phyloP scores from a whole-genome alignment of 2,329 filamentous ascomycete species.

The Hypoxylon sp. region DNA sequence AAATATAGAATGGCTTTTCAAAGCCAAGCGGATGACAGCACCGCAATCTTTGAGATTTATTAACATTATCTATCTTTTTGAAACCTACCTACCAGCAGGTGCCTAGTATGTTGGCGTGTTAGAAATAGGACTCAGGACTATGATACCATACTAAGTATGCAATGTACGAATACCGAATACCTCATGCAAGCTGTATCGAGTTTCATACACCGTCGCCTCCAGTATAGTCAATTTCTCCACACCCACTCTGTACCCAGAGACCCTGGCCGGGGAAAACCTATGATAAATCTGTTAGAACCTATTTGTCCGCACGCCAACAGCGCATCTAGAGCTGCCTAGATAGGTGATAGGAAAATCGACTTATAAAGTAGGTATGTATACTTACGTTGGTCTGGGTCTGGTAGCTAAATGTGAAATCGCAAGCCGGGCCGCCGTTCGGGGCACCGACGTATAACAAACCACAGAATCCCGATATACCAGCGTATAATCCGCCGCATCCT shows the following conservation, averaged over 20 bases:
- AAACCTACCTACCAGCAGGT: too few relatives aligned
- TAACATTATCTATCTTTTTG: too few relatives aligned
- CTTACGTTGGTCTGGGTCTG: conserved; percentile 14
- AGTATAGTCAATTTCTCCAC: conserved; percentile 31
- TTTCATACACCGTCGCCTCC: conserved; percentile 18
- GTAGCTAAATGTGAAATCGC: conserved; percentile 42
- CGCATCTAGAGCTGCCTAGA: too few relatives aligned
- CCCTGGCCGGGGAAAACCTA: conserved; percentile 37
- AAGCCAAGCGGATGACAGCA: too few relatives aligned
- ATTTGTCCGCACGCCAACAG: neutral
- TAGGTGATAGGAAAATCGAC: too few relatives aligned
- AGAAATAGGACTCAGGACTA: too few relatives aligned
- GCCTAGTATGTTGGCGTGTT: too few relatives aligned
- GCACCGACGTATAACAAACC: conserved; percentile 39
- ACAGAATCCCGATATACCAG: conserved; percentile 31
- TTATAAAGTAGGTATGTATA: neutral
- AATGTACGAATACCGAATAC: too few relatives aligned
- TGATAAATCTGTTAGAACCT: neutral
- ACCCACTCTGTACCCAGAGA: conserved; percentile 40
- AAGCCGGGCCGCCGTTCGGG: conserved; percentile 32
- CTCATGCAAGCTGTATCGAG: neutral
- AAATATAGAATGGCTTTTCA: too few relatives aligned
- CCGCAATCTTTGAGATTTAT: too few relatives aligned
- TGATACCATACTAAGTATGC: too few relatives aligned
- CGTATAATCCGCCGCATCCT: conserved; percentile 42